Conservation (phyloP, 2,329 filamentous ascomycete species). For the Helotiales sp. region DNA sequence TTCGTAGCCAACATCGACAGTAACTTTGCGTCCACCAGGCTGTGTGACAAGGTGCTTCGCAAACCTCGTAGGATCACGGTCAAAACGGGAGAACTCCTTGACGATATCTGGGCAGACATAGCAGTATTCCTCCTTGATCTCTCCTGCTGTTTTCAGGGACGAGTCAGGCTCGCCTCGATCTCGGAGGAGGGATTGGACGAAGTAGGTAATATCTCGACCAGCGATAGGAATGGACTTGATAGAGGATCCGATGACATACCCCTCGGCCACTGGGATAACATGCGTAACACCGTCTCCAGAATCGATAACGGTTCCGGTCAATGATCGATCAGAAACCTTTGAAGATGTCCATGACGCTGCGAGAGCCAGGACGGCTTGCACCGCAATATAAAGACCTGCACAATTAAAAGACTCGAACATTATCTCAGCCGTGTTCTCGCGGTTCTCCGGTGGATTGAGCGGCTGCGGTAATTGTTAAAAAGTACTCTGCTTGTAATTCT, state of each 20-base stretch:
- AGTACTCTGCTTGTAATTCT: neutral
- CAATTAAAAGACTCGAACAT: conserved; percentile 99
- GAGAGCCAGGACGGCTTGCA: conserved; percentile 93
- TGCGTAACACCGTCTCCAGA: conserved; percentile 98
- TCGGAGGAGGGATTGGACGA: conserved; percentile 92
- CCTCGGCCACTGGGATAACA: conserved; percentile 97
- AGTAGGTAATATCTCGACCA: conserved; percentile 97
- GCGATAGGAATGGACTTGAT: conserved; percentile 99
- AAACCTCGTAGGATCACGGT: conserved; percentile 89
- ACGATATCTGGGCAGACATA: conserved; percentile 99
- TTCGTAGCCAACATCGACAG: conserved; percentile 94
- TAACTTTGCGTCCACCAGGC: conserved; percentile 79
- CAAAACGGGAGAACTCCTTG: conserved; percentile 95
- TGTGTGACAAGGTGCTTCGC: conserved; percentile 85
- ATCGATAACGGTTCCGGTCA: conserved; percentile 97
- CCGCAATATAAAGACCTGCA: conserved; percentile 96
- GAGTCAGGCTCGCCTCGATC: conserved; percentile 97
- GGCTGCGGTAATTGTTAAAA: conserved; percentile 55
- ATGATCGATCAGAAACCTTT: conserved; percentile 92
- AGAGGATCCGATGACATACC: conserved; percentile 97
- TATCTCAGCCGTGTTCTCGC: conserved; percentile 98
- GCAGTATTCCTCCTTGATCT: conserved; percentile 98
- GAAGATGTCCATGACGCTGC: conserved; percentile 98
- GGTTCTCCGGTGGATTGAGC: conserved; percentile 96
- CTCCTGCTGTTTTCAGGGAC: conserved; percentile 94